These are phyloP conservation scores for Microcyclosporella mali DNA, from an alignment of 2,329 filamentous ascomycete genomes.

Conservation along the genomic window DNA sequence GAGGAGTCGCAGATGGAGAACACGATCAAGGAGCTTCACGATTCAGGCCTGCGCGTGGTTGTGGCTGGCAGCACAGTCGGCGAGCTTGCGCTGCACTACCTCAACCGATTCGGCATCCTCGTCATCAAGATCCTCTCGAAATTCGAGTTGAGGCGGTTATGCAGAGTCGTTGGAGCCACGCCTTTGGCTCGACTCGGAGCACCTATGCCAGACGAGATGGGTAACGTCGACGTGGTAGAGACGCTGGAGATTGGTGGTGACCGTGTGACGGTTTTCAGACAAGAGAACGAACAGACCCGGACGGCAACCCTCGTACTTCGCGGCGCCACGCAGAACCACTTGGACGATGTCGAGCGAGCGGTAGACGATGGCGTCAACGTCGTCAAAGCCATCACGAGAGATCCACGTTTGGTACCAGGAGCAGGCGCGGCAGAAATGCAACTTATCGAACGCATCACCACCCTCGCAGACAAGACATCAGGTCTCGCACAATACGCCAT, in stretches of 20 bases:
- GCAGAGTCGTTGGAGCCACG: conserved; percentile 91
- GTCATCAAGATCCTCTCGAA: conserved; percentile 97
- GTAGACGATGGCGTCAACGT: conserved; percentile 98
- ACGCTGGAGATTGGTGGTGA: conserved; percentile 97
- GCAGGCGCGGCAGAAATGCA: conserved; percentile 93
- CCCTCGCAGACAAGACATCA: conserved; percentile 84
- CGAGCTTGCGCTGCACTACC: conserved; percentile 92
- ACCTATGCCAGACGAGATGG: conserved; percentile 99
- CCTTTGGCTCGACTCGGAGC: conserved; percentile 92
- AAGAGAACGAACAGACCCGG: conserved; percentile 86
- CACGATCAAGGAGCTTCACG: conserved; percentile 89
- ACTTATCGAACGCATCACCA: conserved; percentile 84
- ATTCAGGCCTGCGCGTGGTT: conserved; percentile 85
- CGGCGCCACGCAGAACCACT: conserved; percentile 94
- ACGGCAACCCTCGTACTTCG: conserved; percentile 92
- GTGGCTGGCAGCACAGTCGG: conserved; percentile 90
- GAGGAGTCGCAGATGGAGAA: conserved; percentile 89
- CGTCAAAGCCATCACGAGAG: conserved; percentile 94
- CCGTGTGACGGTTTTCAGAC: conserved; percentile 94
- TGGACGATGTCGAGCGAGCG: conserved; percentile 93
- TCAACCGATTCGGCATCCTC: conserved; percentile 94
- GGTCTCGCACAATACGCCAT: conserved; percentile 94
- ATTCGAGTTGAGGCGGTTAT: conserved; percentile 90
- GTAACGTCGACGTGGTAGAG: conserved; percentile 87
- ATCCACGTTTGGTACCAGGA: conserved; percentile 83